Evolutionary conservation across 257 asterid genomes (phyloP), one percentile per base, ranked within the genome.

Genomic region (Fraxinus cuspidata): DNA sequence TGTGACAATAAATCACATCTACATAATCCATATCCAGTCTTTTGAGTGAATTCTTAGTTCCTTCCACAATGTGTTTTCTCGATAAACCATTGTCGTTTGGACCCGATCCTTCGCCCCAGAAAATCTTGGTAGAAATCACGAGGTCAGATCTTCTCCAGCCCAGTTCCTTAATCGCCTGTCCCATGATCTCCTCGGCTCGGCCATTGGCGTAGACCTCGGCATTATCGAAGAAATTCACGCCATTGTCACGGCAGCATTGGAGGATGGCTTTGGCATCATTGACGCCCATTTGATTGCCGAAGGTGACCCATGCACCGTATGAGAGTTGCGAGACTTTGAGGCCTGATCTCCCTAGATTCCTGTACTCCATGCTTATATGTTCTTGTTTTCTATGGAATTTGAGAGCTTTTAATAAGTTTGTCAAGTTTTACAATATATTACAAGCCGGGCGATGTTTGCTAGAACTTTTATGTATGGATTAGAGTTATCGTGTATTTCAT

Each of bases 121-220:
- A 96, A 80, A 96, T 92, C 96, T 96, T 96, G 18, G 99, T 96
- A 72, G 97, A 89, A 42, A 96, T 75, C 15, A 96, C 98, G n/a
- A 96, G 75, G 75, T 96, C 98, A 18, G 95, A 89, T 74, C 98
- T 76, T 87, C 92, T 93, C 98, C 97, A 96, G 0, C 99, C 99
- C 5, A 96, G 90, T 80, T 93, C 99, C 80, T 91, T 87, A 19
- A 93, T 92, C 0, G 99, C 98, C 74, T 93, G 98, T 0, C 99
- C 99, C 99, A 92, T 92, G 90, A 92, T 96, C 84, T 96, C 98
- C 83, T 96, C 98, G 32, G 98, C 98, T 7, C 97, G 89, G 65
- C 98, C 99, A 21, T 92, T 96, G 40, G 98, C 98, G 84, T 96
- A 92, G 8, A 96, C 99, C 94, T 96, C 98, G 49, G 99, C 99